phyloP scores from a whole-genome alignment of 1,139 yeast species.

The Yamadazyma taylorii region DNA sequence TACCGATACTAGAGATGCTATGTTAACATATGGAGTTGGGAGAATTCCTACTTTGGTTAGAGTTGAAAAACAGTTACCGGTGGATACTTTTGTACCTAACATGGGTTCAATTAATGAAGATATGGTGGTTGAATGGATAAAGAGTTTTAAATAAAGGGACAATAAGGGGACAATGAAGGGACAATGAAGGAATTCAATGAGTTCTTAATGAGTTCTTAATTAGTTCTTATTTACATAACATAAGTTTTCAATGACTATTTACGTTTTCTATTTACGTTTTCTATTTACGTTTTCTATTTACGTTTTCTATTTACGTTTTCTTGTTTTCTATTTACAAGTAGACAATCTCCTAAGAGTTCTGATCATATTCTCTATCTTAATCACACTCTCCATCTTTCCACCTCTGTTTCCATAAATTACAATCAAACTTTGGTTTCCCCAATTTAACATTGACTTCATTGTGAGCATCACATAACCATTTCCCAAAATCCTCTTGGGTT shows the following conservation, averaged over 20 bases:
- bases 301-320: conserved; percentile 3
- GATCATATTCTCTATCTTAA: conserved; percentile 27
- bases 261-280: not conserved
- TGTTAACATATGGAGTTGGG: conserved; percentile 55
- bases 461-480: conserved; percentile 95
- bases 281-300: conserved; percentile 9
- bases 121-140: conserved; percentile 58
- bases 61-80: conserved; percentile 64
- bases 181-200: too few species aligned
- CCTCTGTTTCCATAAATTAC: conserved; percentile 86
- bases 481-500: conserved; percentile 77
- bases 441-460: conserved; percentile 82
- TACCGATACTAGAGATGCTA: conserved; percentile 59
- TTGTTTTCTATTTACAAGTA: not conserved
- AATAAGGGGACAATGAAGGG: too few species aligned
- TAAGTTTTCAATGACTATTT: too few species aligned
- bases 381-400: conserved; percentile 57
- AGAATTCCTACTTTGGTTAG: conserved; percentile 68
- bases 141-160: conserved; percentile 12
- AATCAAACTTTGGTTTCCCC: conserved; percentile 84
- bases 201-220: too few species aligned
- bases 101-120: conserved; percentile 55
- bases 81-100: conserved; percentile 47
- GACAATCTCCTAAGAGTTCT: not conserved
- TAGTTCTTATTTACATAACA: too few species aligned